Evolutionary conservation across 805 yeast genomes (phyloP).

Genomic region (Candida succiphila): DNA sequence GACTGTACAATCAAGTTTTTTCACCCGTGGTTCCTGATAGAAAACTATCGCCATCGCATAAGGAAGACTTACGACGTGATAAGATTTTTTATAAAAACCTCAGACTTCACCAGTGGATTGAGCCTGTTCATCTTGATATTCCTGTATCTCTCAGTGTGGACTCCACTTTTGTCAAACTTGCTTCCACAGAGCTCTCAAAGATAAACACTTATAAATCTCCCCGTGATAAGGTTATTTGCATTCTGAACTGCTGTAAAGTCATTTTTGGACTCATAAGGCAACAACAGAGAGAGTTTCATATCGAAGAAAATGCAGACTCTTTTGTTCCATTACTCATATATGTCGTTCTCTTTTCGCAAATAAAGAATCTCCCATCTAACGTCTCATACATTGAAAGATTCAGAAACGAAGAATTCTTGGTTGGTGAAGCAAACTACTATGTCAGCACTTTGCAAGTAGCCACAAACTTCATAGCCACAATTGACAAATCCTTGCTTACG

Average conservation of each 20-base stretch:
- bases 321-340: conserved; percentile 85
- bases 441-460: conserved; percentile 88
- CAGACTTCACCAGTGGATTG: conserved; percentile 41
- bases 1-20: conserved; percentile 68
- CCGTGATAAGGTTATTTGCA: conserved; percentile 85
- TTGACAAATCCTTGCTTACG: conserved; percentile 49
- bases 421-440: conserved; percentile 89
- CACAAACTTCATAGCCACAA: conserved; percentile 59
- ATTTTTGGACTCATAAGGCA: conserved; percentile 80
- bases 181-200: conserved; percentile 65
- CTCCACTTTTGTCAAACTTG: conserved; percentile 49
- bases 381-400: conserved; percentile 79
- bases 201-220: conserved; percentile 86
- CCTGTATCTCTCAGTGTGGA: conserved; percentile 35
- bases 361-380: conserved; percentile 63
- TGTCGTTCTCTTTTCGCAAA: conserved; percentile 62
- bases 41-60: conserved; percentile 43
- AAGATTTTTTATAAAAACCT: conserved; percentile 38
- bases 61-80: conserved; percentile 57
- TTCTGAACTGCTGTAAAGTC: conserved; percentile 86
- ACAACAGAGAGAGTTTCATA: conserved; percentile 24
- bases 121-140: conserved; percentile 73
- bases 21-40: conserved; percentile 49
- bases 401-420: conserved; percentile 61
- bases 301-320: conserved; percentile 84